These are phyloP conservation scores for Colletotrichum filicis DNA, from an alignment of 2,329 filamentous ascomycete genomes.

Conservation along the genomic window DNA sequence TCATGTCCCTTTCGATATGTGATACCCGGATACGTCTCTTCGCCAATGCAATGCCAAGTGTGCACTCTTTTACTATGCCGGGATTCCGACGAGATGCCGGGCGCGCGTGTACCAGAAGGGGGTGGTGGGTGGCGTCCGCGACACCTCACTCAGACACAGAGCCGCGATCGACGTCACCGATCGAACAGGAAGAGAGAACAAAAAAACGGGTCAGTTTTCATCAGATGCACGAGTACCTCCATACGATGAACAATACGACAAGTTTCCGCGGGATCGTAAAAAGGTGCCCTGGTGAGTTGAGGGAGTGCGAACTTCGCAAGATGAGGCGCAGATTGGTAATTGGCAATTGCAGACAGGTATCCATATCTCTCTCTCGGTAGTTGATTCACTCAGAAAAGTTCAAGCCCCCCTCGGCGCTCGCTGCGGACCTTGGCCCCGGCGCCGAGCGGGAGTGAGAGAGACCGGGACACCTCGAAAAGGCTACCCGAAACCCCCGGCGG, in stretches of 20 bases:
- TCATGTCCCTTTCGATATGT: neutral
- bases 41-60: neutral
- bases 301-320: neutral
- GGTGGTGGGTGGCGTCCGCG: neutral
- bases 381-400: neutral
- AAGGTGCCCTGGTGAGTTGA: no score
- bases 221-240: no score
- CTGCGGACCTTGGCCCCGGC: constrained; percentile 18
- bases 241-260: neutral
- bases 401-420: constrained; percentile 5
- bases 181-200: neutral
- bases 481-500: neutral
- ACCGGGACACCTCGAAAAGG: neutral
- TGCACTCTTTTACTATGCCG: neutral
- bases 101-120: neutral
- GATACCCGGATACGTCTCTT: neutral
- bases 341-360: neutral
- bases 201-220: neutral
- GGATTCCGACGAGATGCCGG: neutral
- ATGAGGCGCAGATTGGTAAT: neutral
- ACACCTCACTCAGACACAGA: neutral
- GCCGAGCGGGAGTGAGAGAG: constrained; percentile 3
- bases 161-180: neutral
- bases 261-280: neutral
- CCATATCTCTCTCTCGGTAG: neutral